Conservation (phyloP, 2,329 filamentous ascomycete genomes). For the Penicillium sp. region DNA sequence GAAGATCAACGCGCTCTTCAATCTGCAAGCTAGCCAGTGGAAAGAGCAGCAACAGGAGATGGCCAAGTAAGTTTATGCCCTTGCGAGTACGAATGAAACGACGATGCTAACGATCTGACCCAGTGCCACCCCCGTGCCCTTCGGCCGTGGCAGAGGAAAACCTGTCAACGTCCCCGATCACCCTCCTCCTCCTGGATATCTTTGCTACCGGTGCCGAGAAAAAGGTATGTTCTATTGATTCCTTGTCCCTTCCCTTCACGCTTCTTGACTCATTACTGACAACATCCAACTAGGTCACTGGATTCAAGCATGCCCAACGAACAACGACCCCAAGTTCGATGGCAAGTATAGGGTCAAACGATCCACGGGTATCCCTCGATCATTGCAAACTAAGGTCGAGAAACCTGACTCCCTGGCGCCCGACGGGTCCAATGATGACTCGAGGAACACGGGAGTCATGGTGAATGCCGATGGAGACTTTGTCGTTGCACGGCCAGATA, state of each 20-base stretch:
- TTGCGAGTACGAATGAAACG: not conserved
- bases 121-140: slow-evolving; percentile 53
- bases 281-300: slow-evolving; percentile 71
- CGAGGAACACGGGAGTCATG: slow-evolving; percentile 90
- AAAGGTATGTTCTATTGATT: slow-evolving; percentile 64
- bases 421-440: slow-evolving; percentile 77
- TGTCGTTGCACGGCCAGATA: slow-evolving; percentile 94
- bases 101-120: slow-evolving; percentile 43
- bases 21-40: slow-evolving; percentile 89
- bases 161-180: slow-evolving; percentile 81
- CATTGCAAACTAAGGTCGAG: slow-evolving; percentile 93
- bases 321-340: slow-evolving; percentile 95
- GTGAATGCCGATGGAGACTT: slow-evolving; percentile 97
- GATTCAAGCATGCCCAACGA: slow-evolving; percentile 98
- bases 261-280: slow-evolving; percentile 34
- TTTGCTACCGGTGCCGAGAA: slow-evolving; percentile 94
- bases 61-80: slow-evolving; percentile 67
- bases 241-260: not conserved
- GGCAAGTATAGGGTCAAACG: slow-evolving; percentile 91
- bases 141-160: slow-evolving; percentile 47
- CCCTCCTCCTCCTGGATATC: slow-evolving; percentile 89
- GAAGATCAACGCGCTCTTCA: slow-evolving; percentile 89
- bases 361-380: slow-evolving; percentile 94
- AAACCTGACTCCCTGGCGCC: slow-evolving; percentile 79
- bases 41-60: slow-evolving; percentile 91